phyloP scores from a whole-genome alignment of 202 grass and related monocot genomes.

The Bolboschoenoplectus hybrid region DNA sequence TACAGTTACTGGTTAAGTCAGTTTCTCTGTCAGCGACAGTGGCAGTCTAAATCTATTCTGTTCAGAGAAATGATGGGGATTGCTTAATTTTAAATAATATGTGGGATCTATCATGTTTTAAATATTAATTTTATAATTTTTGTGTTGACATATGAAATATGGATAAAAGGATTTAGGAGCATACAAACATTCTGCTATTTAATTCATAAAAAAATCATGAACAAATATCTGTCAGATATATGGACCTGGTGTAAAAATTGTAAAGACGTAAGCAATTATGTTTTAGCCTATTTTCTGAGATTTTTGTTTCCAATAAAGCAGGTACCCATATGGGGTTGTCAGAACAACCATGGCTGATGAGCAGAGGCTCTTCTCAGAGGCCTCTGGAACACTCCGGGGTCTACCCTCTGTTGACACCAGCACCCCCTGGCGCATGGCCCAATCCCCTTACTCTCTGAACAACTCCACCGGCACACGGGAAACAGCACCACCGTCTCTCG shows the following conservation, averaged over 20 bases:
- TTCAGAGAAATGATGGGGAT: constrained; percentile 22
- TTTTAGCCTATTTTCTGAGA: neutral
- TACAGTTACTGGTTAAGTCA: constrained; percentile 7
- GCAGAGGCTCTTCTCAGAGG: constrained; percentile 66
- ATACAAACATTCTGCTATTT: constrained; percentile 12
- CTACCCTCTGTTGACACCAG: constrained; percentile 33
- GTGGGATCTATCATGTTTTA: neutral
- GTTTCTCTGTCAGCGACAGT: constrained; percentile 27
- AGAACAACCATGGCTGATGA: constrained; percentile 52
- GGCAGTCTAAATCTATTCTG: constrained; percentile 11
- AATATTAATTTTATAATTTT: constrained; percentile 20
- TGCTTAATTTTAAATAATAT: neutral
- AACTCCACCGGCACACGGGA: constrained; percentile 24
- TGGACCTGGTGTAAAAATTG: neutral
- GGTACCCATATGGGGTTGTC: constrained; percentile 52
- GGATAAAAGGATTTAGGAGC: neutral
- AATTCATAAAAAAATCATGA: neutral
- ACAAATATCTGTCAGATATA: neutral
- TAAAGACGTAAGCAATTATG: neutral
- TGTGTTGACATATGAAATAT: neutral
- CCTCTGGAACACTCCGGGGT: constrained; percentile 44
- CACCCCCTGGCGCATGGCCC: constrained; percentile 42
- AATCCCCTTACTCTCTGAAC: constrained; percentile 41
- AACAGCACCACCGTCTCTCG: neutral
- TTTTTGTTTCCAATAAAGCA: constrained; percentile 43